Evolutionary conservation across 164 flowering plant genomes (phyloP), one percentile per base, ranked within the genome.

Genomic region (Tetrastigma voinierianum): DNA sequence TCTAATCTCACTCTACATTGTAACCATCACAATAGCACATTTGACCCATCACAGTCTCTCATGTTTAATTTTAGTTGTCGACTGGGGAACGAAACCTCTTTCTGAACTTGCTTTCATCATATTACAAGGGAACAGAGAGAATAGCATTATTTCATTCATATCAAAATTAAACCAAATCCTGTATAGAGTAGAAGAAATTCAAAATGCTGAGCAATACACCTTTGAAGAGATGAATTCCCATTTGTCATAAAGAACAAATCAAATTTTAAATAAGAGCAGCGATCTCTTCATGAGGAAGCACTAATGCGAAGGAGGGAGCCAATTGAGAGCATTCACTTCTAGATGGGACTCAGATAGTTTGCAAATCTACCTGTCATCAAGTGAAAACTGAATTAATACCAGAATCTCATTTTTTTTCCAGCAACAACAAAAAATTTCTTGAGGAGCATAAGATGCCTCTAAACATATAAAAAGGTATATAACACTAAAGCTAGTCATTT

Each of bases 261-360:
- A 47, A 10, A n/a, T 48, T 8, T n/a, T 44, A 61, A 25, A 64
- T 23, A 23, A 8, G 58, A 66, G 15, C 46, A 1, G 19, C 40
- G 40, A 20, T 47, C 59, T 59, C n/a, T 8, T 17, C 59, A 51
- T 11, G 45, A 14, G 8, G 25, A 65, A 51, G 0, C 19, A 61
- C 56, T 48, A 5, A 14, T 19, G 59, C 8, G 3, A 57, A 55
- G 70, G 43, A 32, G 47, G n/a, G 47, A 45, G 14, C 11, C 15
- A 18, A 13, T 52, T 21, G 47, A 71, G 16, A 58, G 49, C 40
- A 52, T 49, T 18, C 62, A 5, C 61, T 52, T 18, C 71, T 76
- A 81, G 82, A 84, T 84, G 67, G 87, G 85, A 71, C 87, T 84
- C 65, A 81, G 61, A 68, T 84, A 84, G 71, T 81, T n/a, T 2